Evolutionary conservation across 2,329 filamentous ascomycete genomes (phyloP).

Genomic region (Rhytidhysteron rufulum): DNA sequence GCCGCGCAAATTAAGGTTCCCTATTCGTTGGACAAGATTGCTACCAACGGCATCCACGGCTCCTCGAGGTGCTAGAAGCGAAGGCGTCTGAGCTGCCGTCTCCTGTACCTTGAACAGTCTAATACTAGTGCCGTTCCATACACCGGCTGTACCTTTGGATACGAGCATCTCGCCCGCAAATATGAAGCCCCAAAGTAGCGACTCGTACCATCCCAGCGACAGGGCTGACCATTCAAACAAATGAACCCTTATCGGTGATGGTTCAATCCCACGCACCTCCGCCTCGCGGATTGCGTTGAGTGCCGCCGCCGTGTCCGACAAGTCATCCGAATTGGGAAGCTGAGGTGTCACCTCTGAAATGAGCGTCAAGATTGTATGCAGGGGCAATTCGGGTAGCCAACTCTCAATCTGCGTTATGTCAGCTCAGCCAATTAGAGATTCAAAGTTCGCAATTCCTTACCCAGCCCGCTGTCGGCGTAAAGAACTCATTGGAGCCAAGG

Average conservation of each 20-base stretch:
- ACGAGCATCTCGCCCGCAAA: constrained; percentile 89
- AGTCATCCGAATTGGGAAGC: constrained; percentile 45
- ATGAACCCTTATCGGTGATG: constrained; percentile 71
- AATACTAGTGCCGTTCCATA: constrained; percentile 90
- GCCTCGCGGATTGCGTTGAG: constrained; percentile 55
- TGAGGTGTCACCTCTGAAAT: constrained; percentile 59
- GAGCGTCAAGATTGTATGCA: constrained; percentile 79
- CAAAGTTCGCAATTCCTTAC: constrained; percentile 37
- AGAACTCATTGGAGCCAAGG: constrained; percentile 56
- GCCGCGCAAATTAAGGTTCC: constrained; percentile 68
- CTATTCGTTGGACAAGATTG: constrained; percentile 82
- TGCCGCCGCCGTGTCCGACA: constrained; percentile 32
- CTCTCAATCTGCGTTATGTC: constrained; percentile 65
- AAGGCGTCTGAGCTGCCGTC: constrained; percentile 73
- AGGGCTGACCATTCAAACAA: constrained; percentile 92
- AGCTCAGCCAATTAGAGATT: constrained; percentile 10
- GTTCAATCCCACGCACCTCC: constrained; percentile 68
- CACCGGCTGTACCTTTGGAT: constrained; percentile 78
- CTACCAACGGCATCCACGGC: constrained; percentile 92
- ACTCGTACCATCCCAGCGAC: constrained; percentile 92
- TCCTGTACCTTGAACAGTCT: constrained; percentile 88
- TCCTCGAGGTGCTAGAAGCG: constrained; percentile 77
- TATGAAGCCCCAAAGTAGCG: constrained; percentile 87
- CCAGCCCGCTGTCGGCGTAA: constrained; percentile 77
- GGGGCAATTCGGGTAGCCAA: constrained; percentile 86